These are phyloP conservation scores for Leccinum colubrinum DNA, from an alignment of 1,284 basidiomycete species.

Conservation along the genomic window DNA sequence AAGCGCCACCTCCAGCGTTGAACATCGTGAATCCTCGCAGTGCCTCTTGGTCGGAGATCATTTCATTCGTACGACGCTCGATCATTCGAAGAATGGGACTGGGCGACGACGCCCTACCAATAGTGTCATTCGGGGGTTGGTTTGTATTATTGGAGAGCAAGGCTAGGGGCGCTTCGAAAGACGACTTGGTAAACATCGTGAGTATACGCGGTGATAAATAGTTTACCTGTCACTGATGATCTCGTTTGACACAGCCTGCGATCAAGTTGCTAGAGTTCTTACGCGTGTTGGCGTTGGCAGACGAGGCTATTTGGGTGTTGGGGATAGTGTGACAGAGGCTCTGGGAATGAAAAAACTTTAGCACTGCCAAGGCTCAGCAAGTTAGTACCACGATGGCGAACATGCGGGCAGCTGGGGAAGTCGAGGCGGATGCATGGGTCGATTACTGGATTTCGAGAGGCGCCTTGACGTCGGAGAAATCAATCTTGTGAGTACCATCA, in stretches of 20 bases:
- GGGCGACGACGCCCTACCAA: background rate
- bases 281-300: background rate
- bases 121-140: background rate
- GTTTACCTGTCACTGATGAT: too few species aligned
- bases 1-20: too few species aligned
- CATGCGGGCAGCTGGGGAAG: background rate
- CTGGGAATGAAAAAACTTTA: too few species aligned
- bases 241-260: too few species aligned
- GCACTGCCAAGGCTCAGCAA: background rate
- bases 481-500: too few species aligned
- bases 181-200: background rate
- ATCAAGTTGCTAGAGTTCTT: background rate
- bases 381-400: background rate
- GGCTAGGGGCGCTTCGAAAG: background rate
- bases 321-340: too few species aligned
- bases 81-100: too few species aligned
- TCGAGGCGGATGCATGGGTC: constrained; percentile 12
- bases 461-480: too few species aligned
- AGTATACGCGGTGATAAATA: background rate
- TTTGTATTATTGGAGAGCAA: background rate
- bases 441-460: background rate
- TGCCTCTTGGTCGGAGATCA: too few species aligned
- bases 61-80: too few species aligned
- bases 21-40: too few species aligned
- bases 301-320: background rate